phyloP scores from a whole-genome alignment of 1,139 yeast species.

The Candida albicans region DNA sequence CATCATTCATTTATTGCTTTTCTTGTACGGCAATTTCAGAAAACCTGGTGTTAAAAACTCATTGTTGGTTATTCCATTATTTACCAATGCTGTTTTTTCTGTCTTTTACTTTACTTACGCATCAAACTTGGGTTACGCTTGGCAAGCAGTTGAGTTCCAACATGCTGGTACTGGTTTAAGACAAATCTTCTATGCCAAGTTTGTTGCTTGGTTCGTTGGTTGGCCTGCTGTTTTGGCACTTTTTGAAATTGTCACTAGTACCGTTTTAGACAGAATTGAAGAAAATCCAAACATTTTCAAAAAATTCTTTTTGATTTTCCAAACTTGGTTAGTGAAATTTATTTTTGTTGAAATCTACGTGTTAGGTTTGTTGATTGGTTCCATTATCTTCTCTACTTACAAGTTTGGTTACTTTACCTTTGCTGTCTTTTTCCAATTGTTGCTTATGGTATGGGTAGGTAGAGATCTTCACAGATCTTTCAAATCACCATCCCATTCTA shows the following conservation, averaged over 20 bases:
- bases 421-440: constrained; percentile 36
- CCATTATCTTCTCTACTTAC: constrained; percentile 54
- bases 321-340: constrained; percentile 32
- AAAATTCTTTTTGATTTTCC: constrained; percentile 24
- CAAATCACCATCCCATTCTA: constrained; percentile 15
- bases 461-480: constrained; percentile 13
- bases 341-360: constrained; percentile 51
- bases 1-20: constrained; percentile 39
- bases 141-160: constrained; percentile 52
- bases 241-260: constrained; percentile 46
- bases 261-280: constrained; percentile 19
- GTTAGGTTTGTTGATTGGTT: constrained; percentile 54
- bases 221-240: constrained; percentile 55
- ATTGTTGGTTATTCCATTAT: constrained; percentile 47
- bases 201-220: constrained; percentile 66
- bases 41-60: constrained; percentile 37
- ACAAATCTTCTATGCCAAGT: constrained; percentile 66
- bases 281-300: constrained; percentile 21
- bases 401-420: constrained; percentile 66
- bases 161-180: constrained; percentile 50
- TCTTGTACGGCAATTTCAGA: constrained; percentile 33
- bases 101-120: constrained; percentile 63
- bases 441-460: constrained; percentile 33
- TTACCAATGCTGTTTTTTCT: constrained; percentile 47
- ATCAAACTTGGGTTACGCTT: constrained; percentile 66